A percentile compares a stretch with the other conserved stretches of the same genome.
Evolutionary conservation across 768 basidiomycete species (phyloP).

Genomic region (Suillus subalutaceus): DNA sequence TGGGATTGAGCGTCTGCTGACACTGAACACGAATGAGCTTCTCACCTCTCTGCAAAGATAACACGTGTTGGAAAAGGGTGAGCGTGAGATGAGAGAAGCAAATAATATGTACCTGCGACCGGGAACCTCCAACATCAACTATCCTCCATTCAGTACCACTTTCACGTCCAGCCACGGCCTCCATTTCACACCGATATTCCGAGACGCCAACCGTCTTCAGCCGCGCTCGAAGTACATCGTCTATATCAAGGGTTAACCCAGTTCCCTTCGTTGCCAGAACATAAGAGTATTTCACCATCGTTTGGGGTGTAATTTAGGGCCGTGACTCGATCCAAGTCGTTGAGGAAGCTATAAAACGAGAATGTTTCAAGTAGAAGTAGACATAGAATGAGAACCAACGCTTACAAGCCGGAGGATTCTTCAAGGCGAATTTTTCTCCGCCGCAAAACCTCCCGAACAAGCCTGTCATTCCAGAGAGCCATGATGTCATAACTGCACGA

Average conservation of each 20-base stretch:
- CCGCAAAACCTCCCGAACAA: conserved; percentile 45
- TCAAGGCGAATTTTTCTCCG: conserved; percentile 50
- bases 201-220: conserved; percentile 74
- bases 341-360: conserved; percentile 42
- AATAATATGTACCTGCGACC: conserved; percentile 46
- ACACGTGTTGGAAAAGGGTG: background rate
- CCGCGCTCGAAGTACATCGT: conserved; percentile 55
- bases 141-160: conserved; percentile 58
- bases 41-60: conserved; percentile 38
- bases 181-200: conserved; percentile 85
- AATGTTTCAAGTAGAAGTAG: conserved; percentile 1
- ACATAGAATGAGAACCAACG: background rate
- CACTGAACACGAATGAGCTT: conserved; percentile 6
- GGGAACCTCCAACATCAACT: conserved; percentile 55
- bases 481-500: conserved; percentile 46
- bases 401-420: conserved; percentile 54
- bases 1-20: conserved; percentile 9
- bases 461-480: conserved; percentile 47
- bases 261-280: background rate
- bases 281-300: conserved; percentile 38
- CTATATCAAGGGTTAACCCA: conserved; percentile 25
- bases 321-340: conserved; percentile 54
- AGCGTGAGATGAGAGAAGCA: conserved; percentile 8
- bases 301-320: conserved; percentile 46
- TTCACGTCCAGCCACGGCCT: conserved; percentile 52